Evolutionary conservation across 306 rosid genomes (phyloP).

Genomic region (Leucaena leucocephala): DNA sequence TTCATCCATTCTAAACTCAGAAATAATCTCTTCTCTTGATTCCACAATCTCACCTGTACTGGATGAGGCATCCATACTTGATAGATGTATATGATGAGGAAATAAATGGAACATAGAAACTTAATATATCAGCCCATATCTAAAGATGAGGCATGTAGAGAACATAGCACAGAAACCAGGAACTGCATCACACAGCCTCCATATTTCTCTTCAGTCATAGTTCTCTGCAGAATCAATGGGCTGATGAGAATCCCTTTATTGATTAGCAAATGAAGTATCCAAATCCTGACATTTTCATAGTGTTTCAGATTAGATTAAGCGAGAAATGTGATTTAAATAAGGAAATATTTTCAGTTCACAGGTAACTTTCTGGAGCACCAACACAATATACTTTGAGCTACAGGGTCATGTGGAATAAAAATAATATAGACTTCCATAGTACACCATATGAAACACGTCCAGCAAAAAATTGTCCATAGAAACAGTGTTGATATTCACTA

Average conservation of each 20-base stretch:
- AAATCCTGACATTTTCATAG: constrained; percentile 50
- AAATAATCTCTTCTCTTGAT: constrained; percentile 59
- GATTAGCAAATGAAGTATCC: constrained; percentile 54
- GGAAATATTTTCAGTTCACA: neutral
- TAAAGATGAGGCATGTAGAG: constrained; percentile 38
- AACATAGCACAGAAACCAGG: constrained; percentile 35
- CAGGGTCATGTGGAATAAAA: neutral
- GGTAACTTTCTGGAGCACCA: constrained; percentile 6
- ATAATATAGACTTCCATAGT: neutral
- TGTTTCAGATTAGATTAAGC: constrained; percentile 43
- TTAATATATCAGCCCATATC: constrained; percentile 57
- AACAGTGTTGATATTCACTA: neutral
- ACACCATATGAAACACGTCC: neutral
- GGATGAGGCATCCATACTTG: constrained; percentile 57
- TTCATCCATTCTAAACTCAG: constrained; percentile 48
- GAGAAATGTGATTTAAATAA: constrained; percentile 21
- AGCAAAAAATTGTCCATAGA: neutral
- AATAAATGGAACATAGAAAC: constrained; percentile 26
- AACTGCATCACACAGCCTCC: constrained; percentile 35
- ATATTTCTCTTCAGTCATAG: constrained; percentile 49
- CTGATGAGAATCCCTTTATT: constrained; percentile 31
- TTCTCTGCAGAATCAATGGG: constrained; percentile 36
- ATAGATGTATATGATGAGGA: constrained; percentile 37
- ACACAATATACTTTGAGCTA: neutral
- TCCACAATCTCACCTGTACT: constrained; percentile 81